Percentiles rank a stretch among this genome's conserved stretches.
Conservation (phyloP, 108 stramenopile species). For the Pseudonitzschia delicatissima region DNA sequence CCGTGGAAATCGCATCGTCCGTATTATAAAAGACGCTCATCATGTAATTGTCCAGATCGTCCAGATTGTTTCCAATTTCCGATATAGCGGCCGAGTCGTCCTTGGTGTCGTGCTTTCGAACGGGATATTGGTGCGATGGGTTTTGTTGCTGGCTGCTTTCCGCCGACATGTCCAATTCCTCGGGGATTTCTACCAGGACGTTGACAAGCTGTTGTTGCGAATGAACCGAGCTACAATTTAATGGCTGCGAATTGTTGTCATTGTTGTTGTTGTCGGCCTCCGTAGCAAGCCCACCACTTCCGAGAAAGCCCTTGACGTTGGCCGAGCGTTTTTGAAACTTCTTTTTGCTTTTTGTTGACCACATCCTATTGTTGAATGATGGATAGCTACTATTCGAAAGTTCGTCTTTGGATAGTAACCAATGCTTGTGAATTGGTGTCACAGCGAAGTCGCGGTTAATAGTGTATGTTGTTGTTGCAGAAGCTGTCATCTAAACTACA, state of each 20-base stretch:
- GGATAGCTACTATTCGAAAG: too few relatives aligned
- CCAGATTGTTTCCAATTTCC: not conserved
- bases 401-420: too few relatives aligned
- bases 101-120: not conserved
- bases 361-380: too few relatives aligned
- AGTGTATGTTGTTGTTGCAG: too few relatives aligned
- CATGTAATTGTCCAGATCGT: conserved; percentile 2
- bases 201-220: not conserved
- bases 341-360: not conserved
- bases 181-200: not conserved
- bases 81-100: not conserved
- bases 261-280: not conserved
- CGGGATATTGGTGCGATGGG: not conserved
- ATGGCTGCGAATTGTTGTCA: not conserved
- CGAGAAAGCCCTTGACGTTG: conserved; percentile 1
- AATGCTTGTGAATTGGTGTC: too few relatives aligned
- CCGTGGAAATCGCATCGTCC: not conserved
- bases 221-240: not conserved
- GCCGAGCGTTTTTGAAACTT: not conserved
- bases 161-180: not conserved
- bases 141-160: not conserved
- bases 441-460: too few relatives aligned
- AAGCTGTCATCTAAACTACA: too few relatives aligned
- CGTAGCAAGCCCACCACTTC: not conserved
- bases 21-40: not conserved